Evolutionary conservation across 75 land plant genomes (phyloP).

Genomic region (Pinus tabuliformis): DNA sequence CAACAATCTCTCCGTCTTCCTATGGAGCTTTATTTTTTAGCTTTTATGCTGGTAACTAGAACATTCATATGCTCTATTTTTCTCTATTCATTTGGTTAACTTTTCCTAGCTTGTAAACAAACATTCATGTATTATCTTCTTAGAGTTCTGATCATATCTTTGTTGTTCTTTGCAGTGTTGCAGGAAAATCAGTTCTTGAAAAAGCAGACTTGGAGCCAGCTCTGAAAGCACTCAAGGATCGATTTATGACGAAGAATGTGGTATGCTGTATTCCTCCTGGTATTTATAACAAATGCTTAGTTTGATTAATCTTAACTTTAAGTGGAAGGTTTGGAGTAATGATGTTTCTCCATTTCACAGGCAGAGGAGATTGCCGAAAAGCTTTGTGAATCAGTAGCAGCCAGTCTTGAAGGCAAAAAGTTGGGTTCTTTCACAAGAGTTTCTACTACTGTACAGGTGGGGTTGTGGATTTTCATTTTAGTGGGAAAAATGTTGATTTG

Average conservation of each 20-base stretch:
- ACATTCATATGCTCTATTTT: neutral
- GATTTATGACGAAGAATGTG: conserved; percentile 99
- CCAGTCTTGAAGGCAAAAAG: conserved; percentile 96
- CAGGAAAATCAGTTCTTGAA: conserved; percentile 90
- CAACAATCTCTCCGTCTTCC: too few species aligned
- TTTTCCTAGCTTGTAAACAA: neutral
- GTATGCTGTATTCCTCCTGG: conserved; percentile 39
- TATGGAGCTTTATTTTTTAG: too few species aligned
- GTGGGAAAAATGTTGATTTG: neutral
- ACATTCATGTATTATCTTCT: neutral
- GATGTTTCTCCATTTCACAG: conserved; percentile 20
- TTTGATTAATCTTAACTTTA: neutral
- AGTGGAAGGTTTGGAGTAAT: neutral
- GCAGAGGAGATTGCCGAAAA: conserved; percentile 98
- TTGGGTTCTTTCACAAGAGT: conserved; percentile 91
- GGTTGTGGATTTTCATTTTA: conserved; percentile 6
- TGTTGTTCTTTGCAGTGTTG: conserved; percentile 46
- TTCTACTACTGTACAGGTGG: conserved; percentile 89
- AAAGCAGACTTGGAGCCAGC: conserved; percentile 90
- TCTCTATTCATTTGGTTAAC: neutral
- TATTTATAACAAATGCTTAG: neutral
- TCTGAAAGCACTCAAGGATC: conserved; percentile 85
- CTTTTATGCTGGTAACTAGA: too few species aligned
- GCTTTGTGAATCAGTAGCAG: conserved; percentile 95
- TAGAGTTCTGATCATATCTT: neutral